Conservation (phyloP, 2,329 filamentous ascomycete genomes). For the Niveomyces coronatus region DNA sequence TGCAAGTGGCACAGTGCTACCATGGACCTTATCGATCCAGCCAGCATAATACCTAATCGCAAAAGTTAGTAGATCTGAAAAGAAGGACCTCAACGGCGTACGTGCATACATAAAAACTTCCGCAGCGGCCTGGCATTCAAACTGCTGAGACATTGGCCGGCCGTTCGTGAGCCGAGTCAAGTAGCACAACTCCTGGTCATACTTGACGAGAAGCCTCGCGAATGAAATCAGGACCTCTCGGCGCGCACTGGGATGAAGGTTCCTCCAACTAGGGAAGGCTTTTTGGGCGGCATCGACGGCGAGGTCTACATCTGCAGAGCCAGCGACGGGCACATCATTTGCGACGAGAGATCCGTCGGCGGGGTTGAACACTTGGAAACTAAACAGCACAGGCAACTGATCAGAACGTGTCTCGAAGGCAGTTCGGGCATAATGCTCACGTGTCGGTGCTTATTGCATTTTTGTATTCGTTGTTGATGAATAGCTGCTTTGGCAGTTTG, state of each 20-base stretch:
- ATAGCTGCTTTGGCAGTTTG: background rate
- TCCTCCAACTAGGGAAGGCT: constrained; percentile 3
- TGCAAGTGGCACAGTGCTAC: constrained; percentile 29
- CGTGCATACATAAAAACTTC: background rate
- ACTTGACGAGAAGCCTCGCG: constrained; percentile 3
- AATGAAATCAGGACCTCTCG: constrained; percentile 1
- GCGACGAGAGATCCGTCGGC: background rate
- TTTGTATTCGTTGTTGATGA: background rate
- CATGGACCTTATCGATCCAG: constrained; percentile 29
- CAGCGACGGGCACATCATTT: constrained; percentile 5
- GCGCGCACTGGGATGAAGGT: background rate
- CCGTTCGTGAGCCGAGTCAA: constrained; percentile 2
- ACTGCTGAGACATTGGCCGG: background rate
- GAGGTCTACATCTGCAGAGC: constrained; percentile 2
- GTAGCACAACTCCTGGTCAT: background rate
- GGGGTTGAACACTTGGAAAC: constrained; percentile 1
- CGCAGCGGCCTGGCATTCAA: background rate
- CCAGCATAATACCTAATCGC: constrained; percentile 19
- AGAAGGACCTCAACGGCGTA: background rate
- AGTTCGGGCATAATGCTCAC: background rate
- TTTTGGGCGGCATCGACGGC: constrained; percentile 3
- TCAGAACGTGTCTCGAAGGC: background rate
- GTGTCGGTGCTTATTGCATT: background rate
- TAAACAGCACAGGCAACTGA: no score
- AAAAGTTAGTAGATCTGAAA: background rate